Evolutionary conservation across 768 basidiomycete genomes (phyloP), one percentile per base, ranked within the genome.

Genomic region (Albatrellus ellisii): DNA sequence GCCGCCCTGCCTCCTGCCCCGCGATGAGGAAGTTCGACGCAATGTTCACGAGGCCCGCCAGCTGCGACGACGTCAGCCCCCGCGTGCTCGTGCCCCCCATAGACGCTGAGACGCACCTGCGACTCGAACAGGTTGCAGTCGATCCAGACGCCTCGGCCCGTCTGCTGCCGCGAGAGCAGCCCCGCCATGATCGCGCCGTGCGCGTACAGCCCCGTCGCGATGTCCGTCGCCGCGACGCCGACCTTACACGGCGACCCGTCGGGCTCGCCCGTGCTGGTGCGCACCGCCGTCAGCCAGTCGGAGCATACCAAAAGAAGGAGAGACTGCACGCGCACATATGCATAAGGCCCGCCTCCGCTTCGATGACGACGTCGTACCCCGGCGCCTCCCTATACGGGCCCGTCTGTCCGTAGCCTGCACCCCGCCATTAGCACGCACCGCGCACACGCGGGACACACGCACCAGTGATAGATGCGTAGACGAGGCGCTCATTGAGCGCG

Each of bases 101-200:
- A 36, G 9, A 5, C 33, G 12, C 11, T 27, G 26, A 14, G 27
- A 49, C 64, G 43, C 45, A 86, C 88, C 65, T 94, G 91, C 11
- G 81, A 77, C 53, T 95, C 91, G 52, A 95, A 94, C 29, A 97
- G 62, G 56, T 86, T 92, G 54, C 83, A 86, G 57, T 97, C 92
- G 42, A 97, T 85, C 77, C 83, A 85, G 11, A 82, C 77, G 2
- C 92, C 92, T 51, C 79, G 68, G 4, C 90, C 90, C 0, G 91
- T 95, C 54, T 81, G 75, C 44, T 75, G 70, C 17, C 89, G 72
- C 8, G 84, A 88, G 44, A 90, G 57, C 11, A 97, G 67, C 1
- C 79, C 91, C 4, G 92, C 92, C 71, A 97, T 79, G 46, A 97
- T 83, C 2, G 90, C 89, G 0, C 88, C 87, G 42, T 94, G 89